Evolutionary conservation across 176 grass and related monocot genomes (phyloP), one percentile per base, ranked within the genome.

Genomic region (Juncus effusus): DNA sequence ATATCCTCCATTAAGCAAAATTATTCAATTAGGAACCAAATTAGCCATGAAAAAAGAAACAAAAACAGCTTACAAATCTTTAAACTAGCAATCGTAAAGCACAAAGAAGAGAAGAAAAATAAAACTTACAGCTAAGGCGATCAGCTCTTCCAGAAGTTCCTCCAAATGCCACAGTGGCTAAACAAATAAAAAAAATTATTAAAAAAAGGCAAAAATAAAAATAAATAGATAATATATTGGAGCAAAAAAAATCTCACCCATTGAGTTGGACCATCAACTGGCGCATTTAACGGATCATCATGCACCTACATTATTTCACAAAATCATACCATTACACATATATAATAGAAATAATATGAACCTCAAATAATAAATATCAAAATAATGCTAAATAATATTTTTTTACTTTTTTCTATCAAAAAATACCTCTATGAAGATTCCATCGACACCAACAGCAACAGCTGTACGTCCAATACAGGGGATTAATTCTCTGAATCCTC

Each of bases 401-500:
- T 28, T 28, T 28, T 28, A 0, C 1, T 28, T 28, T 28, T 28
- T 28, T 28, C 19, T 28, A 28, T 28, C 19, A 28, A 28, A 28
- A 28, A 28, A 64, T 96, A 96, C 93, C 87, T 96, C 93, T 87
- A 91, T 89, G 82, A 96, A 96, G 74, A 96, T 85, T 66, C 93
- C 93, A 78, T 92, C 85, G 71, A 91, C 88, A 69, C 93, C 93
- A 42, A 90, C 88, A 76, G 82, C 93, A 86, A 88, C 88, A 74
- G 82, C 51, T 39, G 93, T 96, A 64, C 93, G 87, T 75, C 87
- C 85, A 13, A 96, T 89, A 76, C 93, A 96, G 51, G 93, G 93
- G 81, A 96, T 96, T 62, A 96, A 67, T 80, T 96, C 93, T 56
- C 88, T 79, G 35, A 86, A 63, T 56, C 93, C 93, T 19, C 93